Base-by-base conservation (phyloP, 352 stramenopile species). In the Globisporangium sylvaticum region DNA sequence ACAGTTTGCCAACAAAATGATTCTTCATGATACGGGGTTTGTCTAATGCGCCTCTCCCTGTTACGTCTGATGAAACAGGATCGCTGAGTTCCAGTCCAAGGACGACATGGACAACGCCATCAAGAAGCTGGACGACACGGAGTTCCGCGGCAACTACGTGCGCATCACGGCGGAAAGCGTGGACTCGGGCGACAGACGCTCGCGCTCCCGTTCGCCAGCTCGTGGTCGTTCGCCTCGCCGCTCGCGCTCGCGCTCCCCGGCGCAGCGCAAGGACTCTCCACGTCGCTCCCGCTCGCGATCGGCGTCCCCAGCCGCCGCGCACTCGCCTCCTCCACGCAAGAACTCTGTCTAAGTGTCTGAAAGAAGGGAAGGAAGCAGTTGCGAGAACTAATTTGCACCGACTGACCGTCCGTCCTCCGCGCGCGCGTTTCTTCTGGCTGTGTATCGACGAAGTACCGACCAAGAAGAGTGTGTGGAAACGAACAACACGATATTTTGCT, bases 41-140 rank as follows among this genome's bases (percentile, higher is more conserved):
- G 27, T 15, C 27, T 12, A 48, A 29, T 31, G 61, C 34, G 29
- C 4, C 39, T 20, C 2, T 65, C 9, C 62, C 22, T 55, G 2
- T 24, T 32, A 6, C 7, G 10, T 20, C 48, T 29, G 39, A 48
- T 48, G 39, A 48, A 48, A 65, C 61, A 95, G 87, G 15, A 71
- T 91, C 42, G 87, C 86, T 52, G 88, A 95, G 74, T 93, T 95
- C 71, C 70, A 84, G 73, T 84, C 80, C 9, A 86, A 87, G 70
- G 81, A 91, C 6, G 88, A 95, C 56, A 89, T 95, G 81, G 84
- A 95, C 9, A 88, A 92, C 62, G 88, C 84, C 7, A 78, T 95
- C 34, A 83, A 84, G 62, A 95, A 95, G 76, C 78, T 95, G 27
- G 86, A 95, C 64, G 88, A 95, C 80, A 95, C 88, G 44, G 88